phyloP scores from a whole-genome alignment of 352 stramenopile species.

The Phytophthora fragariaefolia region DNA sequence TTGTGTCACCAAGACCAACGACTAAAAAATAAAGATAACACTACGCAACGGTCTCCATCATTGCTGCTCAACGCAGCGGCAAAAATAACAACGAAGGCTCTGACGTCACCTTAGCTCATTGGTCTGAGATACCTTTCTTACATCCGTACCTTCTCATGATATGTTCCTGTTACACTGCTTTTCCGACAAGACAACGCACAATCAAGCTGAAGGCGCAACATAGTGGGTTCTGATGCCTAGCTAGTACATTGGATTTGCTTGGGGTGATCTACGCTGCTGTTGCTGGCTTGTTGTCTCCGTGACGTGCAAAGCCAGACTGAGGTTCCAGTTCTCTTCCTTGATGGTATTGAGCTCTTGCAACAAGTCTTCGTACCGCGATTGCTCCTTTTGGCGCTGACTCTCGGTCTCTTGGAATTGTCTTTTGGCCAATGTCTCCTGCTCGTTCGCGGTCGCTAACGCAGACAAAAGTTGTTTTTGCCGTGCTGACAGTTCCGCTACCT shows the following conservation, averaged over 20 bases:
- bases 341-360: conserved; percentile 58
- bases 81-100: conserved; percentile 3
- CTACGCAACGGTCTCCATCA: conserved; percentile 1
- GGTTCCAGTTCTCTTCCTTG: conserved; percentile 76
- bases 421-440: conserved; percentile 81
- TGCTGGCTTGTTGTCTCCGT: conserved; percentile 46
- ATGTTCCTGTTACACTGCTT: no score
- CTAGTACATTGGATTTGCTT: conserved; percentile 15
- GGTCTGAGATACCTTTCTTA: no score
- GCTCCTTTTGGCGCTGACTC: conserved; percentile 41
- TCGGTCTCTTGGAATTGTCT: conserved; percentile 44
- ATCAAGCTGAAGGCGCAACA: neutral
- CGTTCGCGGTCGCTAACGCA: conserved; percentile 71
- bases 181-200: no score
- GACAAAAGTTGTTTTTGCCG: conserved; percentile 42
- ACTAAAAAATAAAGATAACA: conserved; percentile 3
- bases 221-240: conserved; percentile 8
- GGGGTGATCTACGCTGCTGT: conserved; percentile 6
- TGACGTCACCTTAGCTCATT: no score
- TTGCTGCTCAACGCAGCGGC: neutral
- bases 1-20: neutral
- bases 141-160: no score
- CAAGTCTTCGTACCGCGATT: conserved; percentile 53
- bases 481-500: conserved; percentile 40
- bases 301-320: conserved; percentile 71